Percentiles rank a stretch among this genome's conserved stretches.
phyloP scores from a whole-genome alignment of 306 rosid genomes.

The Pueraria montana region DNA sequence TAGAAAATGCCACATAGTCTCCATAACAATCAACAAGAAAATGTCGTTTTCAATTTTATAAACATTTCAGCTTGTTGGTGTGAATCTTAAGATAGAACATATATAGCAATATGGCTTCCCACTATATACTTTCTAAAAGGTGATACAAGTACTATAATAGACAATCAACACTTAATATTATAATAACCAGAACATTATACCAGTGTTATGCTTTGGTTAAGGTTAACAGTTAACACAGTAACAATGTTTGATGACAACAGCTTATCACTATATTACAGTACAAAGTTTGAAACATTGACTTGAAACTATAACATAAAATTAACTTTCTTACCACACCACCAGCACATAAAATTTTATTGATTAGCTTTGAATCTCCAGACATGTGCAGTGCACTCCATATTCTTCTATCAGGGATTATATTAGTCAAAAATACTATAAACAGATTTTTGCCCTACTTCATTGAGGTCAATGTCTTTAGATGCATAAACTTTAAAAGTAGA shows the following conservation, averaged over 20 bases:
- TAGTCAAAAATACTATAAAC: constrained; percentile 61
- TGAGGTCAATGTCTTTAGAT: constrained; percentile 47
- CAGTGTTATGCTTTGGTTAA: background rate
- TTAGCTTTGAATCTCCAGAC: constrained; percentile 48
- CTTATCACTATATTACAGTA: background rate
- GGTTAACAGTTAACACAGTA: constrained; percentile 3
- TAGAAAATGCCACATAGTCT: background rate
- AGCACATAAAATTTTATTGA: constrained; percentile 53
- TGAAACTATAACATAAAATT: background rate
- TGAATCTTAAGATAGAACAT: background rate
- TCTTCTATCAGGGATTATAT: constrained; percentile 59
- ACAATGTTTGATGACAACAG: constrained; percentile 18
- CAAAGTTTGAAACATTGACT: background rate
- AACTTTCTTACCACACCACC: constrained; percentile 58
- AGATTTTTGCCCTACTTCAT: constrained; percentile 44
- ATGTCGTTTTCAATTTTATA: background rate
- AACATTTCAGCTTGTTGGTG: background rate
- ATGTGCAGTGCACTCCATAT: constrained; percentile 71
- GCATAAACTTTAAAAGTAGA: constrained; percentile 62
- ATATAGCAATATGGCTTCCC: background rate
- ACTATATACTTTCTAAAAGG: background rate
- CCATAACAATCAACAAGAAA: constrained; percentile 22
- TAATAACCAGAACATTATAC: background rate
- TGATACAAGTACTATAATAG: background rate
- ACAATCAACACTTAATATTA: constrained; percentile 11